Percentiles rank a stretch among this genome's conserved stretches.
phyloP scores from a whole-genome alignment of 164 flowering plant genomes.

The Stephania yunnanensis region DNA sequence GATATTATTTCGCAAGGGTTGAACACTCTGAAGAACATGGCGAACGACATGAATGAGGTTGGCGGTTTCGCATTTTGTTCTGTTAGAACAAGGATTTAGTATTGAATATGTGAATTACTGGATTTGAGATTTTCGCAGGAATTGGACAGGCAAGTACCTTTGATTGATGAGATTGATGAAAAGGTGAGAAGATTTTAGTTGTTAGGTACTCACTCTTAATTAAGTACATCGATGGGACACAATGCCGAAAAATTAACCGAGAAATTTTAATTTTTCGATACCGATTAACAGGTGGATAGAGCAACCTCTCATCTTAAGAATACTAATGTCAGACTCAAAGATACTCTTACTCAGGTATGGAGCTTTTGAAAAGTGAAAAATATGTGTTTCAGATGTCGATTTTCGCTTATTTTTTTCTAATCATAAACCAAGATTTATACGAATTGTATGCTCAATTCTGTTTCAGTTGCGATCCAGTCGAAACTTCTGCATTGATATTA shows the following conservation, averaged over 20 bases:
- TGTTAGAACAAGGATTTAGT: not conserved
- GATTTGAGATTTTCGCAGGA: constrained; percentile 48
- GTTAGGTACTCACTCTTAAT: not conserved
- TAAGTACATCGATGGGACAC: not conserved
- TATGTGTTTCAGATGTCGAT: constrained; percentile 4
- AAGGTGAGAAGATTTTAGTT: constrained; percentile 44
- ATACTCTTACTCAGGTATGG: constrained; percentile 80
- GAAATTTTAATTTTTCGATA: not conserved
- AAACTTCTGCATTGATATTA: constrained; percentile 92
- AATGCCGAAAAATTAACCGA: not conserved
- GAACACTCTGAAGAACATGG: constrained; percentile 89
- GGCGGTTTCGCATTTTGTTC: constrained; percentile 6
- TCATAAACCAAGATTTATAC: not conserved
- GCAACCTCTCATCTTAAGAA: constrained; percentile 91
- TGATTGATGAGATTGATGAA: constrained; percentile 89
- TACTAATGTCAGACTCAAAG: constrained; percentile 92
- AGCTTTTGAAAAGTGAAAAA: not conserved
- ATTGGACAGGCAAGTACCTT: constrained; percentile 90
- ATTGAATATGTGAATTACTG: not conserved
- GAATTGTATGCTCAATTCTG: constrained; percentile 12
- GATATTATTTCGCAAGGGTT: constrained; percentile 85
- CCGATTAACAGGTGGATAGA: constrained; percentile 64
- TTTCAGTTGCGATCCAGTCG: constrained; percentile 88
- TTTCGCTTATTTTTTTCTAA: not conserved
- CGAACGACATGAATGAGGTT: constrained; percentile 97